These are phyloP conservation scores for Populus simonii DNA, from an alignment of 345 rosid species.

Conservation along the genomic window DNA sequence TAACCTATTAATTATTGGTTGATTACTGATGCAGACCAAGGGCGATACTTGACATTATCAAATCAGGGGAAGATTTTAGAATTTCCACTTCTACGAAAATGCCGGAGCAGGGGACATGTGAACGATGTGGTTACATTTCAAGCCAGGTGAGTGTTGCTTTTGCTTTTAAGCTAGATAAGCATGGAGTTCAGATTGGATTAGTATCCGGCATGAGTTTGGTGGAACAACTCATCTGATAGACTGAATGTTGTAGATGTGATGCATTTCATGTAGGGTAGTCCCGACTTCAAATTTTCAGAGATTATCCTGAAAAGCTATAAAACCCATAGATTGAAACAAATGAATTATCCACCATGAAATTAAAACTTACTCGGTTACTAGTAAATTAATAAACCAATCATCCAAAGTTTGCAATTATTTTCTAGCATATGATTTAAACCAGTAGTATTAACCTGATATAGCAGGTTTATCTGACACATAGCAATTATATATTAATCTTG, in stretches of 20 bases:
- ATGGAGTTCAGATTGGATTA: not conserved
- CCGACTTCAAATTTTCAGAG: not conserved
- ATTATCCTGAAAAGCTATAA: too few species aligned
- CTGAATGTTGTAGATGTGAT: not conserved
- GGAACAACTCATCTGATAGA: not conserved
- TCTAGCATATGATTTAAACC: too few species aligned
- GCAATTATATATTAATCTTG: too few species aligned
- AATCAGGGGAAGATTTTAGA: constrained; percentile 86
- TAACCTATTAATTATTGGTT: not conserved
- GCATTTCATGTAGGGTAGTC: not conserved
- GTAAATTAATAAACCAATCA: too few species aligned
- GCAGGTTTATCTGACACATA: too few species aligned
- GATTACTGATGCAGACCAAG: constrained; percentile 61
- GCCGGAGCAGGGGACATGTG: constrained; percentile 97
- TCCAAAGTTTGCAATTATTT: too few species aligned
- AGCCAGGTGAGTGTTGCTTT: constrained; percentile 66
- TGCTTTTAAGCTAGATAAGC: not conserved
- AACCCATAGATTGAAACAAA: too few species aligned
- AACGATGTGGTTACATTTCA: constrained; percentile 88
- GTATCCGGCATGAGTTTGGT: not conserved
- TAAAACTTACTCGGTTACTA: too few species aligned
- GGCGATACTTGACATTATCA: constrained; percentile 83
- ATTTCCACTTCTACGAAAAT: constrained; percentile 74
- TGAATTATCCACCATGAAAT: too few species aligned
- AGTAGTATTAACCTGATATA: too few species aligned